phyloP scores from a whole-genome alignment of 2,329 filamentous ascomycete species.

The Hymenoscyphus scutula region DNA sequence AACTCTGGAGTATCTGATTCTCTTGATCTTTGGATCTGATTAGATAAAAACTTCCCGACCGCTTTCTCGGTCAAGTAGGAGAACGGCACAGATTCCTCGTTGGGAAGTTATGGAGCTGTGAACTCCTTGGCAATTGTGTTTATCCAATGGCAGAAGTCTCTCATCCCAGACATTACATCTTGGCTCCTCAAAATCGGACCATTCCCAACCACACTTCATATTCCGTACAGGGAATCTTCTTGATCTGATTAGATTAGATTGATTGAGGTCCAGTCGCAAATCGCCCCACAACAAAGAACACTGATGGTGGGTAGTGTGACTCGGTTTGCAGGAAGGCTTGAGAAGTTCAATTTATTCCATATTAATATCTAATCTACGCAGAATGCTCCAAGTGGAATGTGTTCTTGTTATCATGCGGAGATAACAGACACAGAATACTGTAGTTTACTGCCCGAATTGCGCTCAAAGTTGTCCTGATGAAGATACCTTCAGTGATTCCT shows the following conservation, averaged over 20 bases:
- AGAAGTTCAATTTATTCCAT: not conserved
- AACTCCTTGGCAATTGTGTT: not conserved
- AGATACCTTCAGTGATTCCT: too few species aligned
- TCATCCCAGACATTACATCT: not conserved
- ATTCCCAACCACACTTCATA: constrained; percentile 2
- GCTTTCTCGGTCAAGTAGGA: not conserved
- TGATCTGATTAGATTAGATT: constrained; percentile 29
- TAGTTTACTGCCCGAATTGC: too few species aligned
- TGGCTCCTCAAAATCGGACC: constrained; percentile 4
- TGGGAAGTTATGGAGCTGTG: not conserved
- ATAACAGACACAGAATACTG: too few species aligned
- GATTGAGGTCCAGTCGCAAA: not conserved
- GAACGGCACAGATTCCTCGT: not conserved
- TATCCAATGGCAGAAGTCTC: not conserved
- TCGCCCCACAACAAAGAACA: not conserved
- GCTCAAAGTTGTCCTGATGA: too few species aligned
- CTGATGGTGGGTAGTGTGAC: not conserved
- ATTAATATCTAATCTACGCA: too few species aligned
- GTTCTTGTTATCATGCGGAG: too few species aligned
- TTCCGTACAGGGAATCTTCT: constrained; percentile 17
- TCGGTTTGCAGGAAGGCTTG: too few species aligned
- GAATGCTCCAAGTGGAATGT: too few species aligned
- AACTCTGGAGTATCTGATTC: not conserved
- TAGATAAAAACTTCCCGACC: constrained; percentile 6
- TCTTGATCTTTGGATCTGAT: constrained; percentile 7